phyloP scores from a whole-genome alignment of 1,284 basidiomycete genomes.

The Cutaneotrichosporon cavernicola region DNA sequence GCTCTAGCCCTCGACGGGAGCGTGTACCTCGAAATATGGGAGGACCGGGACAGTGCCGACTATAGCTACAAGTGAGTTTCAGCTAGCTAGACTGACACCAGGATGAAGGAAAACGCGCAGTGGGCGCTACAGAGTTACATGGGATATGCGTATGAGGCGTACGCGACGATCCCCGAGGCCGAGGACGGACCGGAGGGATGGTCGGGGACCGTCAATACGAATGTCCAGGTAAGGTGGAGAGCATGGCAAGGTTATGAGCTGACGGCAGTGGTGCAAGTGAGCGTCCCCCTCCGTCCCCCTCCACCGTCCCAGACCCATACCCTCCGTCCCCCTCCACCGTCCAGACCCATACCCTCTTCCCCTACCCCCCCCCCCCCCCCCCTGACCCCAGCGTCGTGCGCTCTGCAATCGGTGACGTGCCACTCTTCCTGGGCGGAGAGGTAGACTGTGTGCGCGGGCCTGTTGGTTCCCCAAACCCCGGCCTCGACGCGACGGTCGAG shows the following conservation, averaged over 20 bases:
- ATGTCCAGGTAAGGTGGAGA: constrained; percentile 60
- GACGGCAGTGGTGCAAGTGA: constrained; percentile 71
- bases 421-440: constrained; percentile 89
- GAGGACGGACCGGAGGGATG: constrained; percentile 60
- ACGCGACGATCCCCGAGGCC: constrained; percentile 42
- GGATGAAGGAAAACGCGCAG: constrained; percentile 28
- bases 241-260: neutral
- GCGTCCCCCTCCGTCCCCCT: constrained; percentile 15
- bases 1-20: constrained; percentile 74
- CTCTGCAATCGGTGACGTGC: constrained; percentile 74
- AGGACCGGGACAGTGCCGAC: constrained; percentile 42
- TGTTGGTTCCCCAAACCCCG: constrained; percentile 37
- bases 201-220: constrained; percentile 87
- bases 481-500: constrained; percentile 65
- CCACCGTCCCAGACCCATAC: no score
- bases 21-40: constrained; percentile 80
- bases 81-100: neutral
- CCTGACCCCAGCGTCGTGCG: constrained; percentile 65
- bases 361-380: neutral
- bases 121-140: constrained; percentile 48
- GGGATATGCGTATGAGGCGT: constrained; percentile 51
- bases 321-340: neutral
- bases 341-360: neutral
- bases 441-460: constrained; percentile 77
- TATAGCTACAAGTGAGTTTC: constrained; percentile 28